Conservation (phyloP, 2,329 filamentous ascomycete species). For the Bipolaris victoriae region DNA sequence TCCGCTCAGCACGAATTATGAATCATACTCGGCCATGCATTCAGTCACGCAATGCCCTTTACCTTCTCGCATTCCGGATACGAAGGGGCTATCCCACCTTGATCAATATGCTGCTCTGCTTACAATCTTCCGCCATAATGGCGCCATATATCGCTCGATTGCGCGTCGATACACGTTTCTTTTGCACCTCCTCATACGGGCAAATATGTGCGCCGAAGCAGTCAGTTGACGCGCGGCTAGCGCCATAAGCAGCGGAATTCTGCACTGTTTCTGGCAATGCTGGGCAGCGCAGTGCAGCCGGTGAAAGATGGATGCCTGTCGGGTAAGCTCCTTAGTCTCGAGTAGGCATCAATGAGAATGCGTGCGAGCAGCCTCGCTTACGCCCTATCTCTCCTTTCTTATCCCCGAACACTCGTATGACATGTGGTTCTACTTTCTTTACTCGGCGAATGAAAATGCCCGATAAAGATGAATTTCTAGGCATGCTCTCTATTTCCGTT, state of each 20-base stretch:
- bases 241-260: not conserved
- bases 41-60: too few relatives aligned
- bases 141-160: not conserved
- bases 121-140: too few relatives aligned
- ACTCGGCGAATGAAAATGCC: conserved; percentile 62
- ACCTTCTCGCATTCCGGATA: too few relatives aligned
- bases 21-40: too few relatives aligned
- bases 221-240: not conserved
- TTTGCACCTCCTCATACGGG: not conserved
- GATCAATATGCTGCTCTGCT: too few relatives aligned
- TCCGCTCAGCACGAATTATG: too few relatives aligned
- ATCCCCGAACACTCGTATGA: conserved; percentile 16
- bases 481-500: conserved; percentile 50
- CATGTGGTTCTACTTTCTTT: conserved; percentile 39
- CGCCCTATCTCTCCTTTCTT: conserved; percentile 49
- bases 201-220: not conserved
- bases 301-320: not conserved
- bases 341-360: conserved; percentile 27
- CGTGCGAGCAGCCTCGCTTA: not conserved
- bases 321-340: not conserved
- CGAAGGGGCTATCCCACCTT: too few relatives aligned
- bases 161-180: not conserved
- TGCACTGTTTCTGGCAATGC: not conserved
- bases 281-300: not conserved
- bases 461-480: conserved; percentile 62